phyloP scores from a whole-genome alignment of 495 filamentous ascomycete genomes.

The Talaromyces thailandensis region DNA sequence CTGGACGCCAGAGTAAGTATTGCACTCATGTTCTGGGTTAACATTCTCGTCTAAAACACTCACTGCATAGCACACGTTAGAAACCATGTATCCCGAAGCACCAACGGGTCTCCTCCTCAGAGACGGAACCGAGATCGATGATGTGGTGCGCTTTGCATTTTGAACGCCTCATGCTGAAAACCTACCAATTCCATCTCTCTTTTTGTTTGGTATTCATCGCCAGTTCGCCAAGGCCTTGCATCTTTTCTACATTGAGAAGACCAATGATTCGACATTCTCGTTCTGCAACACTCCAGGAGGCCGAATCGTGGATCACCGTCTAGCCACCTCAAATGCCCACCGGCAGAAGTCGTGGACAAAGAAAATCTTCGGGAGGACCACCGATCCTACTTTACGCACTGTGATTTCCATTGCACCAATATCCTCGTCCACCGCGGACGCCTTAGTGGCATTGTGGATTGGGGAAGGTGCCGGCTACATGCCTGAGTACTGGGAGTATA shows the following conservation, averaged over 20 bases:
- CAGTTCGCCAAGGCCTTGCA: constrained; percentile 10
- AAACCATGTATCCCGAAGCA: neutral
- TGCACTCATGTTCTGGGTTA: neutral
- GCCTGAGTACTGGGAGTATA: constrained; percentile 28
- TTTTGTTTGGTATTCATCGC: constrained; percentile 9
- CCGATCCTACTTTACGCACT: constrained; percentile 18
- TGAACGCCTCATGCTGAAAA: constrained; percentile 2
- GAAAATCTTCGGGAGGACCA: neutral
- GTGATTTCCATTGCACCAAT: constrained; percentile 18
- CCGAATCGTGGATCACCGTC: constrained; percentile 12
- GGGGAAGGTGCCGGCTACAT: constrained; percentile 24
- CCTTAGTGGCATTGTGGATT: constrained; percentile 20
- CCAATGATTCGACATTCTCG: constrained; percentile 12
- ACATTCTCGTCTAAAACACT: neutral
- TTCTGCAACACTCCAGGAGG: constrained; percentile 14
- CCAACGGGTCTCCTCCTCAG: neutral
- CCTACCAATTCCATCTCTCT: constrained; percentile 2
- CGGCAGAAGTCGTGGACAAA: neutral
- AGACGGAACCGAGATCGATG: neutral
- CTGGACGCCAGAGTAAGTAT: neutral
- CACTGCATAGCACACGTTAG: neutral
- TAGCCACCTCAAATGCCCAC: constrained; percentile 8
- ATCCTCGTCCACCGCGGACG: constrained; percentile 16
- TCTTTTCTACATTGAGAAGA: constrained; percentile 11
- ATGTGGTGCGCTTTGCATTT: neutral